Evolutionary conservation across 202 grass and related monocot species (phyloP).

Genomic region (Elaeis oleifera): DNA sequence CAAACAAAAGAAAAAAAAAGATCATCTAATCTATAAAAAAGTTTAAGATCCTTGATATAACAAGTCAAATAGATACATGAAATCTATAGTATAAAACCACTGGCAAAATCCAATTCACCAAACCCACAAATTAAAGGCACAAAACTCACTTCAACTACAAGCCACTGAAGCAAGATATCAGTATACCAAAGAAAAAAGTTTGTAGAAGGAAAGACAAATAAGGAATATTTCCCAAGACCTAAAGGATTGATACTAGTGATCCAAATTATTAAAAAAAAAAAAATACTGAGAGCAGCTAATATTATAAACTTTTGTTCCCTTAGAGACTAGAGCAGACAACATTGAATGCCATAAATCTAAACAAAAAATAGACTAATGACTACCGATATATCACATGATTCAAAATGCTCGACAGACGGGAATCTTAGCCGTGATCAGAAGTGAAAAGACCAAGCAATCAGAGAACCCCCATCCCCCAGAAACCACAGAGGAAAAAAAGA

Average conservation of each 20-base stretch:
- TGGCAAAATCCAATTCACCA: not conserved
- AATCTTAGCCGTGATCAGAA: slow-evolving; percentile 26
- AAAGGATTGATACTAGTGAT: too few relatives aligned
- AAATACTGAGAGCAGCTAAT: too few relatives aligned
- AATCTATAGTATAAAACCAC: not conserved
- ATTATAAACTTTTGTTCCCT: too few relatives aligned
- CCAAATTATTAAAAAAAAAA: too few relatives aligned
- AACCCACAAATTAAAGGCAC: not conserved
- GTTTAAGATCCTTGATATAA: not conserved
- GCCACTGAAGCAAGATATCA: not conserved
- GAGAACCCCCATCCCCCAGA: slow-evolving; percentile 11
- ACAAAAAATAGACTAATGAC: slow-evolving; percentile 1
- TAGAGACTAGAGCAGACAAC: not conserved
- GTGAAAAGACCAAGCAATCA: slow-evolving; percentile 25
- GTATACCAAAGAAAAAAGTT: not conserved
- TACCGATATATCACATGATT: not conserved
- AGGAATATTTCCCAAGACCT: too few relatives aligned
- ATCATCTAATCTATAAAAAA: slow-evolving; percentile 12
- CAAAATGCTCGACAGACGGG: slow-evolving; percentile 1
- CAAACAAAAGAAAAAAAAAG: not conserved
- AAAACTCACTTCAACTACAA: not conserved
- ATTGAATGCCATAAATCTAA: slow-evolving; percentile 11
- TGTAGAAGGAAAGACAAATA: not conserved
- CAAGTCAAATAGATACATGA: not conserved
- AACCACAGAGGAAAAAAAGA: not conserved